These are phyloP conservation scores for Passalora sequoiae DNA, from an alignment of 2,329 filamentous ascomycete genomes.

Conservation along the genomic window DNA sequence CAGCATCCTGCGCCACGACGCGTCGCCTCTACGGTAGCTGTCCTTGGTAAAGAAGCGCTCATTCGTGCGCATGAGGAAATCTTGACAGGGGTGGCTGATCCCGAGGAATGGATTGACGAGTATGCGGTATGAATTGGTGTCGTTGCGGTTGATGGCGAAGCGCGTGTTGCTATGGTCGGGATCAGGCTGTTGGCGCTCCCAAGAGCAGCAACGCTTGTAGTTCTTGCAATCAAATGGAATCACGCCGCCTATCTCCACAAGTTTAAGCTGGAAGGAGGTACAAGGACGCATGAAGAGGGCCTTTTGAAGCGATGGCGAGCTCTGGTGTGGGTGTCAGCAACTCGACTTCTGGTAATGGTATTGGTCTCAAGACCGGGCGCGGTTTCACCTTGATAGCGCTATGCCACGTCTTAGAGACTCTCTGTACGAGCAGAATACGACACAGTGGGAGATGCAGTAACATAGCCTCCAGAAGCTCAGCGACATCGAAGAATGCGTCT, in stretches of 20 bases:
- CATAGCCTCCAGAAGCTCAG: no score
- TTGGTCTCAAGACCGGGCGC: no score
- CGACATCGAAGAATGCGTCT: no score
- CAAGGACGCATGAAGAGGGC: slow-evolving; percentile 3
- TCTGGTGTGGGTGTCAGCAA: no score
- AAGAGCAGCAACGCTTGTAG: no score
- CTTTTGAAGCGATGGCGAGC: slow-evolving; percentile 4
- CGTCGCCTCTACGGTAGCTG: no score
- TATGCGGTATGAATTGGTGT: slow-evolving; percentile 1
- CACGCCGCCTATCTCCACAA: neutral
- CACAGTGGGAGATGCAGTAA: no score
- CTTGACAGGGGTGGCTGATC: neutral
- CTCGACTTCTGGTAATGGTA: no score
- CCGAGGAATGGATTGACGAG: slow-evolving; percentile 3
- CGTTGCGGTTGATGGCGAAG: neutral
- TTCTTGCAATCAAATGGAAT: neutral
- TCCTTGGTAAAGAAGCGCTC: no score
- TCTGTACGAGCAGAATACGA: no score
- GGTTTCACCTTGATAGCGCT: neutral
- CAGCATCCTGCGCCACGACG: slow-evolving; percentile 4
- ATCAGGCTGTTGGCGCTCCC: no score
- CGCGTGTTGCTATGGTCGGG: neutral
- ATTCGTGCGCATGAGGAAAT: no score
- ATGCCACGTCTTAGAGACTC: neutral
- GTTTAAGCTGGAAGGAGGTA: neutral